Evolutionary conservation across 78 protist species (phyloP).

Genomic region (Cyanophora paradoxa): DNA sequence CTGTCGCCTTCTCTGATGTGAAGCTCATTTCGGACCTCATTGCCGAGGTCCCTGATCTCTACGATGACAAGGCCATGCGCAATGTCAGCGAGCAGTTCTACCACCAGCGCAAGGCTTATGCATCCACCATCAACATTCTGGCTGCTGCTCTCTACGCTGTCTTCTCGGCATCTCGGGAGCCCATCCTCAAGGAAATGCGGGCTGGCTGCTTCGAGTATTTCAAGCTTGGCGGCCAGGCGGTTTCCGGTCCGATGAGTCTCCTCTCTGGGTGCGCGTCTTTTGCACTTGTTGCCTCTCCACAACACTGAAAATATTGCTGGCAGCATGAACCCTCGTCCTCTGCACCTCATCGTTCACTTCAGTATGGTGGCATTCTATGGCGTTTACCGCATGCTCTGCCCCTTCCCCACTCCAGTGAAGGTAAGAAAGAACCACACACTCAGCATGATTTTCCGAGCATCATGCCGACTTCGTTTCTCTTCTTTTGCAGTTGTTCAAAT

Average conservation of each 20-base stretch:
- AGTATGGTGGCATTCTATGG: no score
- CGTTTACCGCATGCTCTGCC: no score
- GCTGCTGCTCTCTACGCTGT: constrained; percentile 31
- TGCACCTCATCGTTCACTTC: no score
- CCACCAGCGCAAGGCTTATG: neutral
- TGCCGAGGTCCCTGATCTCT: neutral
- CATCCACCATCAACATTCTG: constrained; percentile 8
- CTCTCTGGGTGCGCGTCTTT: constrained; percentile 30
- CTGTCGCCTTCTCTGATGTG: neutral
- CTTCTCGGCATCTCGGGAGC: constrained; percentile 11
- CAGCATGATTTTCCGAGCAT: no score
- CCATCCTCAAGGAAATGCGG: neutral
- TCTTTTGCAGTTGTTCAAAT: no score
- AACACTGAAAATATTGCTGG: no score
- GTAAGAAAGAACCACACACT: no score
- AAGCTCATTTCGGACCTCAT: neutral
- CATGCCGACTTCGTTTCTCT: no score
- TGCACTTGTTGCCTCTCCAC: no score
- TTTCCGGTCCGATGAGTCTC: constrained; percentile 53
- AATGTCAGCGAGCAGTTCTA: neutral
- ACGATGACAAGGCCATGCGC: neutral
- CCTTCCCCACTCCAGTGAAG: no score
- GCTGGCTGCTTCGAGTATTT: constrained; percentile 67
- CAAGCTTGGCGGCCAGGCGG: constrained; percentile 45
- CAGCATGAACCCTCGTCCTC: no score